phyloP scores from a whole-genome alignment of 805 yeast species.

The Zygosaccharomyces bailii region DNA sequence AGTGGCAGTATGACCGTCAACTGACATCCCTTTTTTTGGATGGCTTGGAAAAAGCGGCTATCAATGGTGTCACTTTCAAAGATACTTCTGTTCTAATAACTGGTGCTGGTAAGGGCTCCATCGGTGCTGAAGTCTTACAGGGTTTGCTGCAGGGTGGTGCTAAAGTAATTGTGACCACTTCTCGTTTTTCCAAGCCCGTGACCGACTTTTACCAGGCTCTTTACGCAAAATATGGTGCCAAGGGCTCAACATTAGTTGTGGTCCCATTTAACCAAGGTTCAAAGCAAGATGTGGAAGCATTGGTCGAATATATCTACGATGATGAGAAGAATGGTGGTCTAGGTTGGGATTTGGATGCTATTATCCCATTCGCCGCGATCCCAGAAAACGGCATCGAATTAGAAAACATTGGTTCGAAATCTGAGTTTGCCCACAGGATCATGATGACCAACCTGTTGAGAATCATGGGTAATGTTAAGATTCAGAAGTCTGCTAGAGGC shows the following conservation, averaged over 20 bases:
- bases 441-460: constrained; percentile 96
- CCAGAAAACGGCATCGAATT: constrained; percentile 98
- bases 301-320: constrained; percentile 80
- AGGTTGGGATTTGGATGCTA: constrained; percentile 96
- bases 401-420: constrained; percentile 87
- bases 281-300: constrained; percentile 83
- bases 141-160: constrained; percentile 98
- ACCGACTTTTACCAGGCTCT: constrained; percentile 94
- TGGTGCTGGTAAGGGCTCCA: constrained; percentile 99
- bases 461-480: constrained; percentile 84
- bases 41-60: constrained; percentile 90
- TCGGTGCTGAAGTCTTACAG: constrained; percentile 94
- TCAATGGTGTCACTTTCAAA: constrained; percentile 87
- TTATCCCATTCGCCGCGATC: constrained; percentile 97
- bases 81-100: constrained; percentile 88
- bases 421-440: constrained; percentile 97
- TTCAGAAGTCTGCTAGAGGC: constrained; percentile 70
- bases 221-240: constrained; percentile 89
- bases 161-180: constrained; percentile 91
- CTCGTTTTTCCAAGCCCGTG: constrained; percentile 88
- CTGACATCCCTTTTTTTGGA: constrained; percentile 78
- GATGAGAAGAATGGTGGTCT: constrained; percentile 83
- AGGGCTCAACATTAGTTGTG: constrained; percentile 87
- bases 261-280: constrained; percentile 99
- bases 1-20: constrained; percentile 80